Evolutionary conservation across 257 asterid genomes (phyloP).

Genomic region (Nicotiana undulata): DNA sequence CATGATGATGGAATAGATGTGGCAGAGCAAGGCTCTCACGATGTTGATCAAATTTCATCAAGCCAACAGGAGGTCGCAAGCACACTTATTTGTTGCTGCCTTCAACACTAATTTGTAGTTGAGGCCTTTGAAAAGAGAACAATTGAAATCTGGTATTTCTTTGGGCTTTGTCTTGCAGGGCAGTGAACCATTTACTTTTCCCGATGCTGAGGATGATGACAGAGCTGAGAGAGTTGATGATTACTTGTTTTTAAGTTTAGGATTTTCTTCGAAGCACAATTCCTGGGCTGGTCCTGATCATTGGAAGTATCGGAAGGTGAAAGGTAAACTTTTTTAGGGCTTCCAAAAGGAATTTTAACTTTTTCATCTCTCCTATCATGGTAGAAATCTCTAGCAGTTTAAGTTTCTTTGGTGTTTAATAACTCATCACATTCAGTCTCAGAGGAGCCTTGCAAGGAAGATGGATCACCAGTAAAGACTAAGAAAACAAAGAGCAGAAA

Average conservation of each 20-base stretch:
- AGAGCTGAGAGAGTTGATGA: conserved; percentile 68
- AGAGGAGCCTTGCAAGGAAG: conserved; percentile 43
- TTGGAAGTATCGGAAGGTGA: conserved; percentile 78
- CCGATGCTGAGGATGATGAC: conserved; percentile 49
- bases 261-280: conserved; percentile 72
- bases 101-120: background rate
- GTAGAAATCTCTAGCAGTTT: background rate
- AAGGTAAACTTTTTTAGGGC: conserved; percentile 40
- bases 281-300: conserved; percentile 99
- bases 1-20: conserved; percentile 56
- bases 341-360: background rate
- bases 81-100: background rate
- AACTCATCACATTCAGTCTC: conserved; percentile 25
- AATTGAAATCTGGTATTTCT: conserved; percentile 3
- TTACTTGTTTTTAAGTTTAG: conserved; percentile 64
- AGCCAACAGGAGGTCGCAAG: conserved; percentile 36
- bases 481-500: conserved; percentile 58
- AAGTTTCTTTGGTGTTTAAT: conserved; percentile 14
- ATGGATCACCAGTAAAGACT: conserved; percentile 44
- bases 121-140: background rate
- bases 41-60: conserved; percentile 37
- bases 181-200: conserved; percentile 30
- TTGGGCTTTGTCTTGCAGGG: conserved; percentile 35
- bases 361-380: background rate
- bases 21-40: conserved; percentile 45